Percentiles rank a stretch among this genome's conserved stretches.
Conservation (phyloP, 306 rosid species). For the Rubus parviflorus region DNA sequence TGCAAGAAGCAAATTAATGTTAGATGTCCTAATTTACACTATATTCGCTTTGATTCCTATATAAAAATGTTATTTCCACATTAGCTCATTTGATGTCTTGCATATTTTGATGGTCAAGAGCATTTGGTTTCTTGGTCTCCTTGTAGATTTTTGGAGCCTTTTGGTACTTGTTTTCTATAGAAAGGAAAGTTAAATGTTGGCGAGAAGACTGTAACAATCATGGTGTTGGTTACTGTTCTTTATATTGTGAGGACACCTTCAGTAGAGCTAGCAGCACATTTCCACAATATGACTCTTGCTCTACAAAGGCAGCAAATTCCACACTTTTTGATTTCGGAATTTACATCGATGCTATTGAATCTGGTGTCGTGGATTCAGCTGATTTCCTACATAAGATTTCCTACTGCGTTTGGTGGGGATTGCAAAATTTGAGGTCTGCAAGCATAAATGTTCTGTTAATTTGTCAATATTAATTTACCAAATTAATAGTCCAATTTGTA, state of each 20-base stretch:
- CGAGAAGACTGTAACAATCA: background rate
- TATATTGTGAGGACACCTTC: background rate
- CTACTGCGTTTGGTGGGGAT: background rate
- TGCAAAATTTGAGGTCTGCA: constrained; percentile 10
- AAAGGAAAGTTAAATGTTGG: constrained; percentile 4
- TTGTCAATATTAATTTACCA: background rate
- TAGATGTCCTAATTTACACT: no score
- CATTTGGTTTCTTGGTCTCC: no score
- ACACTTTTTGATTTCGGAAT: constrained; percentile 21
- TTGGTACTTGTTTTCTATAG: constrained; percentile 16
- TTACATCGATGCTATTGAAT: background rate
- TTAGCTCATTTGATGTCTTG: no score
- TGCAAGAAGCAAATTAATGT: no score
- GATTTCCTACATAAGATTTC: background rate
- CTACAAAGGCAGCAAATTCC: background rate
- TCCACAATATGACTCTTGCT: background rate
- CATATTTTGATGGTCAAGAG: no score
- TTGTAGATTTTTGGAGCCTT: constrained; percentile 25
- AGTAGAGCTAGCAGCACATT: background rate
- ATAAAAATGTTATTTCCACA: no score
- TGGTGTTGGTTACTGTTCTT: background rate
- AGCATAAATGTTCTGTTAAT: no score
- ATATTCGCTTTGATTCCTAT: no score
- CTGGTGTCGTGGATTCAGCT: background rate
- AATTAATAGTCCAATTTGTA: background rate